Percentiles rank a stretch among this genome's conserved stretches.
phyloP scores from a whole-genome alignment of 164 flowering plant genomes.

The Amborella trichopoda region DNA sequence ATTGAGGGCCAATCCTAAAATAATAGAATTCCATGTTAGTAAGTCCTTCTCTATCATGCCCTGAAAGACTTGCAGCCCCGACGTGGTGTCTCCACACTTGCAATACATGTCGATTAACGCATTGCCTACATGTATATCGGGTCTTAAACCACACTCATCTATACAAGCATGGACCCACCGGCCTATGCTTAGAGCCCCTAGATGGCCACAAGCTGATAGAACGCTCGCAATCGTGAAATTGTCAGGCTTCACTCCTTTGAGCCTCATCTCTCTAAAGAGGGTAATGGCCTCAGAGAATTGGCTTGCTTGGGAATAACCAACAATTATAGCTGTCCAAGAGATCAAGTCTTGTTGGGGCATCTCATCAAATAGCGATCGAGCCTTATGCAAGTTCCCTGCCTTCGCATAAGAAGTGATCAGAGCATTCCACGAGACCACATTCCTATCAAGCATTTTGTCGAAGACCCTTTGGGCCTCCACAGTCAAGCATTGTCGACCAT shows the following conservation, averaged over 20 bases:
- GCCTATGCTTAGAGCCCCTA: conserved; percentile 48
- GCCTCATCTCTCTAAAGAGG: conserved; percentile 54
- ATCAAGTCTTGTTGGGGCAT: conserved; percentile 56
- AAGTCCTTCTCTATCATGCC: conserved; percentile 40
- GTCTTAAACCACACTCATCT: conserved; percentile 16
- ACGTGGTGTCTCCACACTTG: conserved; percentile 50
- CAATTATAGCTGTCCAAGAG: conserved; percentile 72
- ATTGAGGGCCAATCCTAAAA: conserved; percentile 60
- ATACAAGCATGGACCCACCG: conserved; percentile 40
- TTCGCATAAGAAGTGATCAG: conserved; percentile 44
- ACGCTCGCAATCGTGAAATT: conserved; percentile 42
- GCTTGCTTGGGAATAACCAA: conserved; percentile 39
- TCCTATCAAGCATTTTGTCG: conserved; percentile 41
- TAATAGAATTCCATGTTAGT: conserved; percentile 63
- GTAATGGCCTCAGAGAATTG: conserved; percentile 30
- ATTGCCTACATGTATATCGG: conserved; percentile 47
- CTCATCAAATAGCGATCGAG: conserved; percentile 36
- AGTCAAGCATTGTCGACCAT: conserved; percentile 40
- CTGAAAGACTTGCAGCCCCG: conserved; percentile 42
- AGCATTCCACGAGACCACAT: conserved; percentile 64
- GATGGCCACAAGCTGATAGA: conserved; percentile 64
- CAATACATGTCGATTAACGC: conserved; percentile 69
- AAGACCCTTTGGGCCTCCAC: conserved; percentile 35
- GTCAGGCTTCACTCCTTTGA: conserved; percentile 44
- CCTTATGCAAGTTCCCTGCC: conserved; percentile 28